These are phyloP conservation scores for Paraphoma sp. DNA, from an alignment of 2,329 filamentous ascomycete genomes.

Conservation along the genomic window DNA sequence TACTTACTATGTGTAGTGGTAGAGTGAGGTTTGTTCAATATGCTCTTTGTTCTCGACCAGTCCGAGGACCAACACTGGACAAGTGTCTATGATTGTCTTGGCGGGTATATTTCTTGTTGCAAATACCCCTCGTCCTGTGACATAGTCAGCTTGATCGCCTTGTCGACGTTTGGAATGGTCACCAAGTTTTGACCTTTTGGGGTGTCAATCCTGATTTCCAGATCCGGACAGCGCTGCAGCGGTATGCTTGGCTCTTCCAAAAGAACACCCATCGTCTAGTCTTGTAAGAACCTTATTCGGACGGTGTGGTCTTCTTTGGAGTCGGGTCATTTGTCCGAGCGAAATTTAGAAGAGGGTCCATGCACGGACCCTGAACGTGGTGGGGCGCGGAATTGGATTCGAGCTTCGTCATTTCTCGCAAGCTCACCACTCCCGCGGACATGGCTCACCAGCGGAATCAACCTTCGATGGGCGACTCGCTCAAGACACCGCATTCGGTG, in stretches of 20 bases:
- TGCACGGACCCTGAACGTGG: conserved; percentile 2
- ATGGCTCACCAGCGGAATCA: conserved; percentile 50
- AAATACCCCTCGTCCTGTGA: conserved; percentile 61
- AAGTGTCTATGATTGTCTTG: conserved; percentile 59
- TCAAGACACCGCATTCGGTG: conserved; percentile 72
- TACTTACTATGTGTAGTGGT: conserved; percentile 64
- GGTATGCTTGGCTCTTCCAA: conserved; percentile 27
- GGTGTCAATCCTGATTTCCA: conserved; percentile 56
- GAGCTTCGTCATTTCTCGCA: not conserved
- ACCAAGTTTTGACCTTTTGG: conserved; percentile 55
- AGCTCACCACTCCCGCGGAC: conserved; percentile 9
- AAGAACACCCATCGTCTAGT: conserved; percentile 2
- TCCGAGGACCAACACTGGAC: conserved; percentile 59
- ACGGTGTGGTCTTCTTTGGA: not conserved
- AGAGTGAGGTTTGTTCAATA: conserved; percentile 58
- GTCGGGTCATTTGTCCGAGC: not conserved
- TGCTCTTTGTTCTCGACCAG: conserved; percentile 56
- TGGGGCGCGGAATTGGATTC: not conserved
- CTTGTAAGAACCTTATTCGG: not conserved
- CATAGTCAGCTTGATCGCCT: conserved; percentile 4
- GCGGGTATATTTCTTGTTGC: conserved; percentile 55
- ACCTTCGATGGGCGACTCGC: conserved; percentile 43
- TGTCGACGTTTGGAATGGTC: not conserved
- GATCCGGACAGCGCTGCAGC: conserved; percentile 50
- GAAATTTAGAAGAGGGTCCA: not conserved